Evolutionary conservation across 129 eudicot genomes (phyloP), one percentile per base, ranked within the genome.

Genomic region (Pittosporum tobira): DNA sequence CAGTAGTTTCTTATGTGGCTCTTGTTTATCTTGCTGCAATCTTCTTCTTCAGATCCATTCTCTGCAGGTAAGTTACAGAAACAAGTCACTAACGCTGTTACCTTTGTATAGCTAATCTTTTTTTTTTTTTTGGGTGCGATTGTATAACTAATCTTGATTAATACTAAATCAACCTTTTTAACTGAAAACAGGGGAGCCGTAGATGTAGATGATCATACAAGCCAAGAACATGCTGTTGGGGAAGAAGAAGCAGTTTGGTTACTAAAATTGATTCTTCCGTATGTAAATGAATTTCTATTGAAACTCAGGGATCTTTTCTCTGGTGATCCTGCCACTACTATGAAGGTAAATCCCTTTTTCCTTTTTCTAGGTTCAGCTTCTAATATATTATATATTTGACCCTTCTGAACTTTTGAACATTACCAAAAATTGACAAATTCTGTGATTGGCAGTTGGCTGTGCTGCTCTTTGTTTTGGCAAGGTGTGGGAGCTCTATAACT

Each of bases 271-370:
- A 16, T 82, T 31, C 80, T 89, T 29, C 97, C 97, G 43, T 85
- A 72, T 56, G 15, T 89, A 38, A 89, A 89, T 71, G 97, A 89
- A 68, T 85, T 77, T 61, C 80, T 89, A 6, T 51, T 79, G 31
- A 89, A 89, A 61, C 62, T 85, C 24, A 85, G 79, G 80, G 88
- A 81, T 44, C 81, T 89, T 58, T 89, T 89, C 64, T 89, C 94
- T 54, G 97, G 97, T 57, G 88, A 89, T 81, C 97, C 97, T 58
- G 71, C 88, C 19, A 85, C 87, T 43, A 89, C 97, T 59, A 85
- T 89, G 97, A 89, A 89, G 95, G 97, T 85, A 50, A 51, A 8
- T 25, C 27, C 27, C 42, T n/a, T 64, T 27, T 20, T 4, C 14
- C 20, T 23, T 36, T 30, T 10, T 24, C 5, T 50, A 2, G 31